phyloP scores from a whole-genome alignment of 202 grass and related monocot genomes.

The Alloteropsis angusta region DNA sequence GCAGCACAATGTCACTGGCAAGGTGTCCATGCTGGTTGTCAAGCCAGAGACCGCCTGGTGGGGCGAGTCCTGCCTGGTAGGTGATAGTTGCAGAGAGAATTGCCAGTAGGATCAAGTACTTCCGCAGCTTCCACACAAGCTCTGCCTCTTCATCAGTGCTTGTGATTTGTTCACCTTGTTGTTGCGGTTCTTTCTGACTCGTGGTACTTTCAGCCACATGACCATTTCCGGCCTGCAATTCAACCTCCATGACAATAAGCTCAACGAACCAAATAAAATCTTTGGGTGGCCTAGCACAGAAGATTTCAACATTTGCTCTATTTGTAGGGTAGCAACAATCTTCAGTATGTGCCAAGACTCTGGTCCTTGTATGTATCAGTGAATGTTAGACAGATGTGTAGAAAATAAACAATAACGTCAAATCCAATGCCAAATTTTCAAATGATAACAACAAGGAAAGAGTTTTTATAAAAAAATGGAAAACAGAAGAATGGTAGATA shows the following conservation, averaged over 20 bases:
- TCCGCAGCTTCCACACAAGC: conserved; percentile 44
- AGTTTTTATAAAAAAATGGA: background rate
- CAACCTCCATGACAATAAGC: conserved; percentile 13
- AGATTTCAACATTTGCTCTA: background rate
- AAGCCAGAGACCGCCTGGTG: conserved; percentile 60
- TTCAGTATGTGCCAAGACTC: background rate
- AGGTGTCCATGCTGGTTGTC: background rate
- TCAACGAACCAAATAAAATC: background rate
- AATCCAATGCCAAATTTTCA: conserved; percentile 12
- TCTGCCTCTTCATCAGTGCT: conserved; percentile 16
- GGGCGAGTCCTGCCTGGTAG: conserved; percentile 49
- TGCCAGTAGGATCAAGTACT: conserved; percentile 52
- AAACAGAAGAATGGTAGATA: background rate
- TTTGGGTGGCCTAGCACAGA: background rate
- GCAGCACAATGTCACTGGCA: conserved; percentile 38
- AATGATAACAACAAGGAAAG: background rate
- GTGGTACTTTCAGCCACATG: background rate
- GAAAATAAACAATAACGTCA: background rate
- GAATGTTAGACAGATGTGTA: background rate
- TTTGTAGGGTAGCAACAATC: background rate
- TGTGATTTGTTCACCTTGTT: background rate
- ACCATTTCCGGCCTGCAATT: background rate
- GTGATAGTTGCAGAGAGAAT: conserved; percentile 56
- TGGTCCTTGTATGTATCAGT: conserved; percentile 6
- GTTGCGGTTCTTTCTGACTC: background rate